Base-by-base conservation (phyloP, 805 yeast genomes). In the Lipomyces starkeyi region DNA sequence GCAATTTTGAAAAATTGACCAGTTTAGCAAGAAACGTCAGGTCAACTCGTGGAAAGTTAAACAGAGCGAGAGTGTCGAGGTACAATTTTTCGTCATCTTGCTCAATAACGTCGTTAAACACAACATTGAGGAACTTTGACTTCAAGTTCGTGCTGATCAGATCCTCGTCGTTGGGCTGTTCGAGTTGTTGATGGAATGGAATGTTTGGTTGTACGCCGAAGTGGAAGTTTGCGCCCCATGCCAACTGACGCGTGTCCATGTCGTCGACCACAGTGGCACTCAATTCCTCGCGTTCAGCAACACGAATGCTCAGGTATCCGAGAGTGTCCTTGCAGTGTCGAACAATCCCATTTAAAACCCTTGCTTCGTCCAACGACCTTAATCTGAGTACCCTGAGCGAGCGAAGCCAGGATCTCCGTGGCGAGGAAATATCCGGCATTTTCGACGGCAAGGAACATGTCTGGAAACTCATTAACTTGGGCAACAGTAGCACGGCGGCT, bases 321-420 rank as follows among this genome's bases (percentile, higher is more conserved):
- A 68, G 60, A 20, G 65, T 57, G 37, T 43, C 27, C 27, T 34
- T 65, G 17, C 53, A 65, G 2, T 29, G 63, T 7, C 53, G 40
- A 22, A 68, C 43, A 9, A 68, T 62, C 11, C 64, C 63, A 17
- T 40, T 61, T 17, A 68, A 59, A 20, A 59, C 58, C 22, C 69
- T 29, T 9, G 71, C 64, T 37, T 68, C 68, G 37, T 68, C 67
- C 20, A 68, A 37, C 6, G 69, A 65, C 40, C 67, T 25, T 32
- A 68, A 25, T 13, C 69, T 34, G 11, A 60, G 35, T 17, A 68
- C 61, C 29, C 67, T 43, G 40, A 68, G 54, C 13, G 71, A 64
- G 27, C 43, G 37, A 7, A 68, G 58, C 14, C 59, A 40, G 14
- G 25, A 13, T 13, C 34, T 35, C 9, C 7, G 29, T 1, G 62